Conservation (phyloP, 352 stramenopile genomes). For the Pythium chondricola region DNA sequence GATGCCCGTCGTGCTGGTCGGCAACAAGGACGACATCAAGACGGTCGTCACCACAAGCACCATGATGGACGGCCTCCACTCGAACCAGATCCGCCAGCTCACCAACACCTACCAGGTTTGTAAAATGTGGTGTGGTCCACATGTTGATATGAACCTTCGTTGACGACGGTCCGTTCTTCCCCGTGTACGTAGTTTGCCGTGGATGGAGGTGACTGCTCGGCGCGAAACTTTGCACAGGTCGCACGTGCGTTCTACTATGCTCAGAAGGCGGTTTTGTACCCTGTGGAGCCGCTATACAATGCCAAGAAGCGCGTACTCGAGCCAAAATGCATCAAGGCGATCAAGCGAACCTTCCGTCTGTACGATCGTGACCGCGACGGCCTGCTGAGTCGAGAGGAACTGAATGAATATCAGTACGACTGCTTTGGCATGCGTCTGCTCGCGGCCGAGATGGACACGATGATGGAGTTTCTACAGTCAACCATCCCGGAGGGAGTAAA, state of each 20-base stretch:
- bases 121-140: neutral
- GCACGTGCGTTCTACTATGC: slow-evolving; percentile 85
- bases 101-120: slow-evolving; percentile 65
- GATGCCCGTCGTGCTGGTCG: slow-evolving; percentile 83
- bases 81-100: slow-evolving; percentile 64
- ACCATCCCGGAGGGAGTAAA: slow-evolving; percentile 62
- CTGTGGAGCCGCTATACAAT: slow-evolving; percentile 83
- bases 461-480: slow-evolving; percentile 75
- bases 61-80: slow-evolving; percentile 41
- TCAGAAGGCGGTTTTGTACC: slow-evolving; percentile 87
- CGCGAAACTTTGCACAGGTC: slow-evolving; percentile 85
- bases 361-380: slow-evolving; percentile 81
- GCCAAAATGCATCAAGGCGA: slow-evolving; percentile 75
- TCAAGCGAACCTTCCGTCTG: slow-evolving; percentile 83
- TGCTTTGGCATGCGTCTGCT: slow-evolving; percentile 83
- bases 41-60: slow-evolving; percentile 45
- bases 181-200: slow-evolving; percentile 61
- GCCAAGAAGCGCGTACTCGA: slow-evolving; percentile 80
- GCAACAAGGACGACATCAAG: slow-evolving; percentile 86
- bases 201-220: slow-evolving; percentile 78
- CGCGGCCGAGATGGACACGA: slow-evolving; percentile 75
- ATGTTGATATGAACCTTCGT: neutral
- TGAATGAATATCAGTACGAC: slow-evolving; percentile 87
- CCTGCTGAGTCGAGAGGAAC: slow-evolving; percentile 75
- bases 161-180: too few species aligned